Base-by-base conservation (phyloP, 1,284 basidiomycete genomes). In the Rugosomyces carneus region DNA sequence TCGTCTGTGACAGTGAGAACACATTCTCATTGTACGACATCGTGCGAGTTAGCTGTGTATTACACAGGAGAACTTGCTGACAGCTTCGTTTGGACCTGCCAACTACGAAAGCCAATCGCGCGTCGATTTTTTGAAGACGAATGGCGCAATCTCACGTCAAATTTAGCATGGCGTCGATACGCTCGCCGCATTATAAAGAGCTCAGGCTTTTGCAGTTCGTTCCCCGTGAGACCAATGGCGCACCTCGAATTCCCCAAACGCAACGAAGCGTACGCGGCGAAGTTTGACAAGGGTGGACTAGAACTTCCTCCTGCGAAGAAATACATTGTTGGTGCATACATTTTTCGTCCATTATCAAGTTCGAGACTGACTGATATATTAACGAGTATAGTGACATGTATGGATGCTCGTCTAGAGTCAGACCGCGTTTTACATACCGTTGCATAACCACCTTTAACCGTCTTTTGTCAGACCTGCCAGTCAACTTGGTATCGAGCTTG, bases 401-500 rank as follows among this genome's bases (percentile, higher is more conserved):
- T 83, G 80, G 82, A 84, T 60, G 78, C 80, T 42, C 77, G 80
- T 40, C 64, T 82, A 51, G 72, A 80, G 77, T 77, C 69, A 71
- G 71, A 66, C 48, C 58, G 57, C 34, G 20, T 26, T 40, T n/a
- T 37, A 24, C 4, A 31, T 27, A 0, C 18, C 41, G 6, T 26
- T 4, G 34, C 15, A 42, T 15, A 15, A 5, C 15, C 15, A 2
- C n/a, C 6, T 15, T 34, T 2, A 7, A 13, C 8, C 8, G 13
- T 15, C 36, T 32, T 41, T 27, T 26, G 43, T 20, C 54, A 82
- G 79, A 55, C 77, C 79, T 18, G 74, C 74, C 34, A 68, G 72
- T 6, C 72, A 78, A 46, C 71, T 84, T 21, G 81, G 80, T 6
- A 66, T 84, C 40, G 66, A 78, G 26, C 72, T 81, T 48, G 82